Base-by-base conservation (phyloP, 768 basidiomycete species). In the Amanita inopinata region DNA sequence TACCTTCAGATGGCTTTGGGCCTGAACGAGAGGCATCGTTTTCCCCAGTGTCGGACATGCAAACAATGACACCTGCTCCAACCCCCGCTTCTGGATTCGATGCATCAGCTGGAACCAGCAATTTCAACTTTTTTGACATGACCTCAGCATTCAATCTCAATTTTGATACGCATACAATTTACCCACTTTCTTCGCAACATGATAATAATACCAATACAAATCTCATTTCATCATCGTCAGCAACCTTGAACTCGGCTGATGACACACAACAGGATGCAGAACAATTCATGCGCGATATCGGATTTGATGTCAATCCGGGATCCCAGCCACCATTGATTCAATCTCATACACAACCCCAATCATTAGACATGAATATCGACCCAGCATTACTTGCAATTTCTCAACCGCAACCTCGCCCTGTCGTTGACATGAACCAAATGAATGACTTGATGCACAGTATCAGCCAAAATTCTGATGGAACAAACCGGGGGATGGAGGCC, bases 1-100 rank as follows among this genome's bases (percentile, higher is more conserved):
- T 63, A 19, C 54, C 59, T 12, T 53, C 57, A 12, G 61, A 60
- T 32, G 62, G 53, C 9, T 53, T 59, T 27, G 44, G 51, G 9
- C 51, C 45, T 11, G 36, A 47, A 34, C 51, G 50, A 18, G 43
- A 31, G 2, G n/a, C 39, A 22, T 37, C 33, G 3, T 18, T 27
- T 18, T 2, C 18, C 2, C 33, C 19, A 18, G 37, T 24, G 4
- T 25, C 23, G n/a, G n/a, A n/a, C n/a, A n/a, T n/a, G 2, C 38
- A 36, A 2, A n/a, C 48, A 23, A n/a, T 23, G 6, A 32, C 22
- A 25, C 12, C 28, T 20, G 24, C 43, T 11, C 24, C 42, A 3
- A 37, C 33, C 4, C 27, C 27, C 6, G 18, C 2, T 35, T 43
- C 33, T 38, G 4, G 19, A n/a, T 10, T 38, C 10, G 10, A 15